A percentile compares a stretch with the other conserved stretches of the same genome.
These are phyloP conservation scores for Fusarium graminum DNA, from an alignment of 2,329 filamentous ascomycete species.

Conservation along the genomic window DNA sequence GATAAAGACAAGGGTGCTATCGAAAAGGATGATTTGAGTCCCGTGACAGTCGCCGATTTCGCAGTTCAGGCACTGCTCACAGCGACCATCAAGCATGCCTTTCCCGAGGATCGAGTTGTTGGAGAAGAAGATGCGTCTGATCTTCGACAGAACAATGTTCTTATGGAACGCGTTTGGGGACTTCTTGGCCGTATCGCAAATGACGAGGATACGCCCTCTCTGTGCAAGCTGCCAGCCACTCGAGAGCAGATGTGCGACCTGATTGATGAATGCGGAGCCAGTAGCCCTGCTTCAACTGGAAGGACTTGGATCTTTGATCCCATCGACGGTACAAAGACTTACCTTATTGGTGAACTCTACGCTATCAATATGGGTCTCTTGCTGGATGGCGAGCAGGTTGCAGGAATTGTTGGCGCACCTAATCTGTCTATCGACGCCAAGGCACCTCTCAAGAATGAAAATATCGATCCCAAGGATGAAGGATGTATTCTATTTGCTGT, in stretches of 20 bases:
- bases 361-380: slow-evolving; percentile 69
- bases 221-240: slow-evolving; percentile 54
- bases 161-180: slow-evolving; percentile 63
- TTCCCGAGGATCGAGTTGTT: slow-evolving; percentile 65
- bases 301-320: slow-evolving; percentile 71
- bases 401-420: slow-evolving; percentile 64
- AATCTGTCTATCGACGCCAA: slow-evolving; percentile 58
- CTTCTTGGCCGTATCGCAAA: slow-evolving; percentile 55
- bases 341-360: slow-evolving; percentile 66
- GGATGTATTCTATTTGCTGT: slow-evolving; percentile 67
- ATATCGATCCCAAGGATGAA: slow-evolving; percentile 58
- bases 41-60: slow-evolving; percentile 71
- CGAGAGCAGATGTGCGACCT: slow-evolving; percentile 64
- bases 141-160: slow-evolving; percentile 57
- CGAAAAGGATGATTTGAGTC: slow-evolving; percentile 67
- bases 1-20: slow-evolving; percentile 63
- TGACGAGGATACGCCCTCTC: slow-evolving; percentile 45
- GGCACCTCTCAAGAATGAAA: slow-evolving; percentile 58
- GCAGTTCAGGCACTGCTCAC: slow-evolving; percentile 69
- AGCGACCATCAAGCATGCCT: slow-evolving; percentile 62
- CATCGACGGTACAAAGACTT: slow-evolving; percentile 71
- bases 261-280: slow-evolving; percentile 65
- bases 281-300: slow-evolving; percentile 54
- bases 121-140: slow-evolving; percentile 68
- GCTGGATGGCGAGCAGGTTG: slow-evolving; percentile 62